phyloP scores from a whole-genome alignment of 164 flowering plant genomes.

The Tetracentron sinense region DNA sequence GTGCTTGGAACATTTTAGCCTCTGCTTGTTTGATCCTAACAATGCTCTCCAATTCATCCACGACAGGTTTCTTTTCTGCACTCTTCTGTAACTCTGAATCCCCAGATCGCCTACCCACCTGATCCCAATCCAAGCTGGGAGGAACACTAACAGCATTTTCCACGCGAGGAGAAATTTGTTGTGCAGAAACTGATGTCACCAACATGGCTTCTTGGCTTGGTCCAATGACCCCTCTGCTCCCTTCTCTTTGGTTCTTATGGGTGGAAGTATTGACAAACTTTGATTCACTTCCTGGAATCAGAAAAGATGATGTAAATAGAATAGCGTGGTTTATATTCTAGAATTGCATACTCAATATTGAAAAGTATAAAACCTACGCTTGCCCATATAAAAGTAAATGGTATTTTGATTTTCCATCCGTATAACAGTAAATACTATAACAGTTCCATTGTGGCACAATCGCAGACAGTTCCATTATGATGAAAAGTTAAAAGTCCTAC shows the following conservation, averaged over 20 bases:
- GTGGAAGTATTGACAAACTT: constrained; percentile 13
- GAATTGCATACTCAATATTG: neutral
- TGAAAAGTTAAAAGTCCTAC: too few species aligned
- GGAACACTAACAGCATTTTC: constrained; percentile 16
- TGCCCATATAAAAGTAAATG: too few species aligned
- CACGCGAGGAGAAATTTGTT: constrained; percentile 13
- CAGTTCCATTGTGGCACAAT: too few species aligned
- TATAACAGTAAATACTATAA: too few species aligned
- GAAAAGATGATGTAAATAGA: neutral
- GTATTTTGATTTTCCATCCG: too few species aligned
- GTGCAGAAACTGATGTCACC: constrained; percentile 18
- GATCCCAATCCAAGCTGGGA: constrained; percentile 24
- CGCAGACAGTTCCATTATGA: too few species aligned
- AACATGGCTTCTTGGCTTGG: constrained; percentile 23
- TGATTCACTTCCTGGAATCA: constrained; percentile 24
- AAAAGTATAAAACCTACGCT: neutral
- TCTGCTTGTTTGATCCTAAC: constrained; percentile 83
- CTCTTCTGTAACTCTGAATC: constrained; percentile 25
- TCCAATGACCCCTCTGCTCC: constrained; percentile 13
- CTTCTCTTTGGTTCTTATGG: constrained; percentile 20
- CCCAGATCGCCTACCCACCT: constrained; percentile 8
- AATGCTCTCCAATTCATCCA: constrained; percentile 80
- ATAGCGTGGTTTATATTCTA: neutral
- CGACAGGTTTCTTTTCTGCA: constrained; percentile 35
- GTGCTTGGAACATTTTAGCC: constrained; percentile 79